Base-by-base conservation (phyloP, 2,329 filamentous ascomycete genomes). In the Aspergillus texensis region DNA sequence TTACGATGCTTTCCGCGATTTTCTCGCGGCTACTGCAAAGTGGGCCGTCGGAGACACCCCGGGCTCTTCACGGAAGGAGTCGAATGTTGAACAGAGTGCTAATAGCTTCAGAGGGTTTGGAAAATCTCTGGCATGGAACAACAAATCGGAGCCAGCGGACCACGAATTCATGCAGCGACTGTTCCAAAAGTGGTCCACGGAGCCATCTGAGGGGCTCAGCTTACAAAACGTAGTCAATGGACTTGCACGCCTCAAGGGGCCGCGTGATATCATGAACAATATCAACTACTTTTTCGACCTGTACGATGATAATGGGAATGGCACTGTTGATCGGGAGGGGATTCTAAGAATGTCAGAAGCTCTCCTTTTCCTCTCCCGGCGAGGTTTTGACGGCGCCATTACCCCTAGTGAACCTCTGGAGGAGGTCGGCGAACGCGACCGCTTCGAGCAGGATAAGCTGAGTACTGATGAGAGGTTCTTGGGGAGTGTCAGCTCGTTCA, bases 221-320 rank as follows among this genome's bases (percentile, higher is more conserved):
- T 81, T 99, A 57, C 93, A 97, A 73, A 92, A 98, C 70, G 93
- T 99, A 2, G 95, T 98, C 6, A 91, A 90, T 21, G 95, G 95
- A 0, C 83, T 99, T 53, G 94, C 94, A 2, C 88, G 91, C 16
- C 92, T 99, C 73, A 98, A 97, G 77, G 94, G 95, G 10, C 93
- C 91, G 61, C 89, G 90, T 54, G 95, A 99, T 77, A 97, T 99
- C 68, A 97, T 99, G 94, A 92, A 92, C 34, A 95, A 92, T 63
- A 98, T 99, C 73, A 95, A 89, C 64, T 98, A 98, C 79, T 98
- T 99, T 78, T 99, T 99, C 71, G 92, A 97, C 72, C 86, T 99
- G 0, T 97, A 98, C 76, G 95, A 99, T 74, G 94, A 99, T 68
- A 91, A 94, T 71, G 87, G 89, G 1, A 93, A 97, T 74, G 95